Evolutionary conservation across 2,329 filamentous ascomycete species (phyloP).

Genomic region (Alternaria atra): DNA sequence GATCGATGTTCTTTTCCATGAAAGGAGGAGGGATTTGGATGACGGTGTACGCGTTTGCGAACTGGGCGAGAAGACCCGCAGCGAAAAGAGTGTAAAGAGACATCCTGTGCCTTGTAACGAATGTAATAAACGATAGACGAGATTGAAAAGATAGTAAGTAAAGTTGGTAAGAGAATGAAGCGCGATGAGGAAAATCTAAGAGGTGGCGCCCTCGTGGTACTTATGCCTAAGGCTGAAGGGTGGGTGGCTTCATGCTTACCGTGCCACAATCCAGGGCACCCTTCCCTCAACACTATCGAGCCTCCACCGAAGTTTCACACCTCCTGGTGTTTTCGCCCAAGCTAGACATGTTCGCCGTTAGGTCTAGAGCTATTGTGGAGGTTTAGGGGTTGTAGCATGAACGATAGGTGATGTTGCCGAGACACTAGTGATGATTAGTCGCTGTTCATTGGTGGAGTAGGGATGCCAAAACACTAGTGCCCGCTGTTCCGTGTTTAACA

Average conservation of each 20-base stretch:
- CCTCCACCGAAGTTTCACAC: constrained; percentile 12
- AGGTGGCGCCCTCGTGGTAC: neutral
- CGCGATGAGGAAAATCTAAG: constrained; percentile 4
- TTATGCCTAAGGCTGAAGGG: constrained; percentile 7
- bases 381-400: constrained; percentile 18
- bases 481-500: constrained; percentile 18
- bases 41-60: constrained; percentile 46
- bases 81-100: constrained; percentile 38
- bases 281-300: neutral
- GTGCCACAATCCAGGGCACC: constrained; percentile 6
- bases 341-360: constrained; percentile 13
- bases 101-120: constrained; percentile 41
- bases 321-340: constrained; percentile 12
- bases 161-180: constrained; percentile 12
- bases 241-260: neutral
- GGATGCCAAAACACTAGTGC: constrained; percentile 23
- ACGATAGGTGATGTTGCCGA: constrained; percentile 6
- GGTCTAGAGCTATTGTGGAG: constrained; percentile 5
- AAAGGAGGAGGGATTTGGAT: constrained; percentile 48
- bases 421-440: neutral
- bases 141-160: constrained; percentile 2
- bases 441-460: constrained; percentile 8
- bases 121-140: constrained; percentile 20
- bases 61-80: constrained; percentile 37
- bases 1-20: constrained; percentile 59